phyloP scores from a whole-genome alignment of 495 filamentous ascomycete genomes.

The Halenospora varia region DNA sequence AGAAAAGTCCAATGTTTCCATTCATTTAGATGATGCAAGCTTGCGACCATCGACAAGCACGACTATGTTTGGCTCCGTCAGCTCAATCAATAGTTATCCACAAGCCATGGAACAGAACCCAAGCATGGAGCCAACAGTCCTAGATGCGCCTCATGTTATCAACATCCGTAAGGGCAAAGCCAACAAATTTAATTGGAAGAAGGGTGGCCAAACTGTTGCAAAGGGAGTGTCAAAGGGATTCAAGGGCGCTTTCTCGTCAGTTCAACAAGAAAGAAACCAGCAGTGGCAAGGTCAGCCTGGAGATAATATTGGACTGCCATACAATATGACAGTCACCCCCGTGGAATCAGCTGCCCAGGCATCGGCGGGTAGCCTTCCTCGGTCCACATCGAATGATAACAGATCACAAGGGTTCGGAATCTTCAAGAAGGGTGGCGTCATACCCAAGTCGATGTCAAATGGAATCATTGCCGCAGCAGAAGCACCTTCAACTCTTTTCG shows the following conservation, averaged over 20 bases:
- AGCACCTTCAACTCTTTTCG: conserved; percentile 68
- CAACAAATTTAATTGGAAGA: conserved; percentile 99
- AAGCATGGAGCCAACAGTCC: conserved; percentile 52
- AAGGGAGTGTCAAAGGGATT: conserved; percentile 93
- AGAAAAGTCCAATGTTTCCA: conserved; percentile 64
- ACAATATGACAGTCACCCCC: conserved; percentile 53
- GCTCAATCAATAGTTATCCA: conserved; percentile 21
- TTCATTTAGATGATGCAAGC: conserved; percentile 47
- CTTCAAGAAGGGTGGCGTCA: conserved; percentile 50
- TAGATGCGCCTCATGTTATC: conserved; percentile 80
- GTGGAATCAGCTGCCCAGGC: conserved; percentile 39
- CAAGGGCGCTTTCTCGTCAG: conserved; percentile 68
- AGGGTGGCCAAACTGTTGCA: conserved; percentile 84
- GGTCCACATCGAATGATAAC: conserved; percentile 28
- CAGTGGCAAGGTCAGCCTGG: conserved; percentile 45
- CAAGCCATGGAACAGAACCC: conserved; percentile 34
- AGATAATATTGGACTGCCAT: conserved; percentile 55
- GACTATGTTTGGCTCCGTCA: conserved; percentile 20
- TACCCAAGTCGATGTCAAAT: conserved; percentile 49
- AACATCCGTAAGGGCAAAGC: conserved; percentile 88
- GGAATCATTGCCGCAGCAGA: conserved; percentile 51
- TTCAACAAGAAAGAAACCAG: conserved; percentile 26
- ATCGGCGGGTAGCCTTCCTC: conserved; percentile 17
- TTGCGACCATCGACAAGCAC: conserved; percentile 46
- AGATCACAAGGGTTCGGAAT: conserved; percentile 57